Percentiles rank a stretch among this genome's conserved stretches.
Conservation (phyloP, 495 filamentous ascomycete species). For the Trichoderma asperelloides region DNA sequence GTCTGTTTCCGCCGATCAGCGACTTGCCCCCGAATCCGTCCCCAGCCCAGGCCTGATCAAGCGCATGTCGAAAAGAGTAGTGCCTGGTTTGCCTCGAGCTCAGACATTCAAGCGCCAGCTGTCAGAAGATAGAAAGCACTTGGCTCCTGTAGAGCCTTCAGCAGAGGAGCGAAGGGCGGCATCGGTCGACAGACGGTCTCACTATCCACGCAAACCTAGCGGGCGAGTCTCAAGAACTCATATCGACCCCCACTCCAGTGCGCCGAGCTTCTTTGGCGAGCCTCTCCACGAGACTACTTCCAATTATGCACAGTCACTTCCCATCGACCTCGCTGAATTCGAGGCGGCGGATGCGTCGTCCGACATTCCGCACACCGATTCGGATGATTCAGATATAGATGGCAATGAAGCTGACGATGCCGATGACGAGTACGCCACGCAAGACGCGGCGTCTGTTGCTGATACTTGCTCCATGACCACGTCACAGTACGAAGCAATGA, state of each 20-base stretch:
- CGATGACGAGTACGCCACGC: slow-evolving; percentile 17
- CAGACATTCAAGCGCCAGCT: slow-evolving; percentile 73
- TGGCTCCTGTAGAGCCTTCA: slow-evolving; percentile 53
- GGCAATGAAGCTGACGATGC: slow-evolving; percentile 10
- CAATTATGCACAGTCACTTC: background rate
- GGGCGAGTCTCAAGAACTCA: slow-evolving; percentile 15
- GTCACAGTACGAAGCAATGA: slow-evolving; percentile 45
- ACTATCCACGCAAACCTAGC: slow-evolving; percentile 19
- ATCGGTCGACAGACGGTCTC: slow-evolving; percentile 59
- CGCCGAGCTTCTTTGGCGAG: slow-evolving; percentile 29
- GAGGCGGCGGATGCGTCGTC: slow-evolving; percentile 6
- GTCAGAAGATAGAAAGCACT: slow-evolving; percentile 65
- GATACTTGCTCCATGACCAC: slow-evolving; percentile 40
- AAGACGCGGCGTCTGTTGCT: slow-evolving; percentile 12
- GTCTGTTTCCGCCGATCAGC: background rate
- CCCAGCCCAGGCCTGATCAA: background rate
- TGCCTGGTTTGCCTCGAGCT: slow-evolving; percentile 68
- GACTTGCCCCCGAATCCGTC: background rate
- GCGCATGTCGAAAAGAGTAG: slow-evolving; percentile 58
- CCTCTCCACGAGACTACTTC: background rate
- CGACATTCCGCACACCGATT: slow-evolving; percentile 13
- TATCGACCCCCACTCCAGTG: slow-evolving; percentile 32
- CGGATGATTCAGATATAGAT: slow-evolving; percentile 12
- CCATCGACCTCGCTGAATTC: background rate
- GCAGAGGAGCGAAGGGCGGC: slow-evolving; percentile 60